Base-by-base conservation (phyloP, 228 moss, liverwort and hornwort genomes). In the Sphagnum fallax region DNA sequence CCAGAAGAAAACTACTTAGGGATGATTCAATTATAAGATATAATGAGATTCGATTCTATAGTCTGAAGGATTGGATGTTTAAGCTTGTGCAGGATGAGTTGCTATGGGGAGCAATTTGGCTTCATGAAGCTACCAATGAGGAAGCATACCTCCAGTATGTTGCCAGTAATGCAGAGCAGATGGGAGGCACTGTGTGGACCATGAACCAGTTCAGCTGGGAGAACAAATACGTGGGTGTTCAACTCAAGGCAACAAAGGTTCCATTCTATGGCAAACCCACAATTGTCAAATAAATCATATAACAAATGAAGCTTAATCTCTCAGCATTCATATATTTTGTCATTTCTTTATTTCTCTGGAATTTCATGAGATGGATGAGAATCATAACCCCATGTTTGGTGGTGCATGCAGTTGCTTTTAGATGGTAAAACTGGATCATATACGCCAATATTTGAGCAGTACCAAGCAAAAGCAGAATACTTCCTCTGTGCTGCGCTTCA, bases 401-500 rank as follows among this genome's bases (percentile, higher is more conserved):
- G 32, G 32, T 32, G 32, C 32, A 32, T 15, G 47, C 81, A 91
- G 84, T 70, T 92, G 66, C 58, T 96, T 48, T 65, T 92, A 65
- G 84, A 88, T 52, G 91, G 88, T 49, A 75, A 86, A 16, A 91
- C 74, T 53, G 89, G 89, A 12, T 51, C 69, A 6, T 68, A 87
- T 53, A 53, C 80, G 11, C 74, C 69, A 8, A 86, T 76, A 11
- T 78, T 95, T 1, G 69, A 82, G 72, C 83, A 49, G 5, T 92
- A 87, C 79, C 82, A 87, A 64, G 73, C 63, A 18, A 81, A 95
- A 66, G 90, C 95, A n/a, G 92, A 92, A 66, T 85, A 75, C 60
- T 95, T 89, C 78, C 76, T 92, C n/a, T 95, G 95, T 48, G 74
- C 80, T 16, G 78, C 83, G 5, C 68, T 92, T 58, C 80, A 82